Evolutionary conservation across 2,329 filamentous ascomycete species (phyloP).

Genomic region (Phialophora expanda): DNA sequence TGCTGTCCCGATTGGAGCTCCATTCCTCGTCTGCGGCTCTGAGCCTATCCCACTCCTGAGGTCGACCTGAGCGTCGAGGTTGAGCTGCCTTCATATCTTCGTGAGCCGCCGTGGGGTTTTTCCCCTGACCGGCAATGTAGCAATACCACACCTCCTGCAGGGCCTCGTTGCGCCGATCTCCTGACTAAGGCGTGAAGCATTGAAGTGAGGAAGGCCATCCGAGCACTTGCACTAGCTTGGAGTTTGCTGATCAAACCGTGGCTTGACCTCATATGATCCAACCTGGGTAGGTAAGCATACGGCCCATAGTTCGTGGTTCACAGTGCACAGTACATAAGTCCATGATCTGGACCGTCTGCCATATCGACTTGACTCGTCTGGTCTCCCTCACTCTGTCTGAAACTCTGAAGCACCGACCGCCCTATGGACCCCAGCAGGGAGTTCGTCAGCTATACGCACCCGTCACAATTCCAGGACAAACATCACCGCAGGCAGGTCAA

Average conservation of each 20-base stretch:
- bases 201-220: not conserved
- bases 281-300: too few relatives aligned
- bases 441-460: constrained; percentile 13
- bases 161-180: not conserved
- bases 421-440: not conserved
- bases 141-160: not conserved
- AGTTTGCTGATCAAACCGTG: not conserved
- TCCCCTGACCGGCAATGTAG: not conserved
- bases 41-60: not conserved
- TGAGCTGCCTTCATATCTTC: not conserved
- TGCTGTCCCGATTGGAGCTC: not conserved
- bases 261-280: too few relatives aligned
- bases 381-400: not conserved
- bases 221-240: not conserved
- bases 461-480: constrained; percentile 10
- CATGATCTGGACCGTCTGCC: too few relatives aligned
- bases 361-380: not conserved
- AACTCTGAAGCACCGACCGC: too few relatives aligned
- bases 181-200: not conserved
- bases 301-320: too few relatives aligned
- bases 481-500: constrained; percentile 15
- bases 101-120: not conserved
- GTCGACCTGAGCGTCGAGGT: not conserved
- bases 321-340: too few relatives aligned
- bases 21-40: not conserved